A percentile compares a stretch with the other conserved stretches of the same genome.
Evolutionary conservation across 805 yeast genomes (phyloP).

Genomic region (Candida glaebosa): DNA sequence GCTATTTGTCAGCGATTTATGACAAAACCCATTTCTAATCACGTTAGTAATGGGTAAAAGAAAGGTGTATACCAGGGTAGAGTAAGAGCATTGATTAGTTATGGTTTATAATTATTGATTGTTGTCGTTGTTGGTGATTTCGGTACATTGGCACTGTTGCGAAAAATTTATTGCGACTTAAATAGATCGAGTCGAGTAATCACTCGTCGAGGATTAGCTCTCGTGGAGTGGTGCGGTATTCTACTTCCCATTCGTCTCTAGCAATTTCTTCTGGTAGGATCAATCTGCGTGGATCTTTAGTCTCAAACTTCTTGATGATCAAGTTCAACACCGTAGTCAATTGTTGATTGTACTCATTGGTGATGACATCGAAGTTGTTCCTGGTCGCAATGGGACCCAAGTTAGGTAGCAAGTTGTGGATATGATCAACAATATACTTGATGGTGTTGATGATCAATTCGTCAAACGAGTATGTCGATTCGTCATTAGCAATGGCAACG

Average conservation of each 20-base stretch:
- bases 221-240: slow-evolving; percentile 10
- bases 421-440: slow-evolving; percentile 4
- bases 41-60: no score
- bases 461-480: not conserved
- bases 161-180: no score
- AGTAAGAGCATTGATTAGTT: no score
- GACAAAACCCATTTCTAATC: no score
- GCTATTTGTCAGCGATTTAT: no score
- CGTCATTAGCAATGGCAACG: not conserved
- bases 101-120: no score
- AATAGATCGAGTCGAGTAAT: no score
- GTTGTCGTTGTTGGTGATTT: no score
- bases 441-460: not conserved
- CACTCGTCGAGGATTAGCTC: slow-evolving; percentile 5
- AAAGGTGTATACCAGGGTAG: no score
- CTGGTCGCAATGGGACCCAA: not conserved
- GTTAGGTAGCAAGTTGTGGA: not conserved
- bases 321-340: slow-evolving; percentile 5
- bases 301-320: slow-evolving; percentile 9
- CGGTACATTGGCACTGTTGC: no score
- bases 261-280: slow-evolving; percentile 13
- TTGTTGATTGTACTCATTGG: slow-evolving; percentile 3
- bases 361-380: slow-evolving; percentile 6
- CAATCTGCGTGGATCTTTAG: slow-evolving; percentile 4
- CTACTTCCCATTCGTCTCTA: slow-evolving; percentile 14